Evolutionary conservation across 768 basidiomycete species (phyloP).

Genomic region (Mycena albidolilacea): DNA sequence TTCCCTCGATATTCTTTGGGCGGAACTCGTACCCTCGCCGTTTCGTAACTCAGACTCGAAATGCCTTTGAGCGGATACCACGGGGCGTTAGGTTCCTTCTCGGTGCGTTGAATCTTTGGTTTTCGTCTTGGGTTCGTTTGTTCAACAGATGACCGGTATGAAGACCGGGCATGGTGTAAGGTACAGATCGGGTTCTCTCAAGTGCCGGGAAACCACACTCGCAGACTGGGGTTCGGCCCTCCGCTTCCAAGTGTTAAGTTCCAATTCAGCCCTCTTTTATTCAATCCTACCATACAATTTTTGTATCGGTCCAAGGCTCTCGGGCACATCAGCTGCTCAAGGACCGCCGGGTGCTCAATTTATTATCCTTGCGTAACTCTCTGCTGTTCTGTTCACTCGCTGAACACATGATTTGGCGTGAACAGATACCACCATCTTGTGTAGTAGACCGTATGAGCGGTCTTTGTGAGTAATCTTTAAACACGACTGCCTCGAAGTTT

Average conservation of each 20-base stretch:
- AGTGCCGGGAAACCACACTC: background rate
- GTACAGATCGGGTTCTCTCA: too few relatives aligned
- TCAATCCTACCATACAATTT: background rate
- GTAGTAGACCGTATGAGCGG: background rate
- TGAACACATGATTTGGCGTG: background rate
- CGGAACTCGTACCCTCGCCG: too few relatives aligned
- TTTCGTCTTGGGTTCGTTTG: too few relatives aligned
- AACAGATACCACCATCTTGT: background rate
- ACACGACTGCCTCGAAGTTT: background rate
- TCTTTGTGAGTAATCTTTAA: background rate
- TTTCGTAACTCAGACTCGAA: too few relatives aligned
- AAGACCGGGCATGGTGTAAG: too few relatives aligned
- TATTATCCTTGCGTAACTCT: constrained; percentile 1
- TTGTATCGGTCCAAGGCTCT: background rate
- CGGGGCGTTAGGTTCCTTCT: too few relatives aligned
- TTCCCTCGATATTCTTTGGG: too few relatives aligned
- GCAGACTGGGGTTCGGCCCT: background rate
- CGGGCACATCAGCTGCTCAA: background rate
- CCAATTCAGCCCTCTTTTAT: background rate
- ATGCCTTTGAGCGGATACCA: too few relatives aligned
- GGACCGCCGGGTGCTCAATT: background rate
- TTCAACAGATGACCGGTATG: too few relatives aligned
- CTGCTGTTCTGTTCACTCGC: background rate
- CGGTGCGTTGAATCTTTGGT: too few relatives aligned
- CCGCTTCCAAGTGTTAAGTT: background rate